Evolutionary conservation across 345 rosid species (phyloP).

Genomic region (Citrus maxima): DNA sequence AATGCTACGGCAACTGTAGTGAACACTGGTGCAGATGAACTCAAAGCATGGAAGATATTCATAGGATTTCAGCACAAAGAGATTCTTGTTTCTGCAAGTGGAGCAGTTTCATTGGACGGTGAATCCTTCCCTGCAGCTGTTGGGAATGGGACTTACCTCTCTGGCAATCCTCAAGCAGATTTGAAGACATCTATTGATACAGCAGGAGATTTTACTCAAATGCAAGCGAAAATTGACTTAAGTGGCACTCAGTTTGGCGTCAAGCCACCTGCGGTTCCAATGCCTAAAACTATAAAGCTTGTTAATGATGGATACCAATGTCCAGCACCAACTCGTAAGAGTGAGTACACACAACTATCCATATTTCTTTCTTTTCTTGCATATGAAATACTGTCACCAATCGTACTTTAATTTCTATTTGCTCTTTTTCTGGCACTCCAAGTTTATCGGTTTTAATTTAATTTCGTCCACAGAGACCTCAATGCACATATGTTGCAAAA

Average conservation of each 20-base stretch:
- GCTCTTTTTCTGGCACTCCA: not conserved
- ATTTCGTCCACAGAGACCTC: conserved; percentile 8
- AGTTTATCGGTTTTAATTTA: not conserved
- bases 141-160: conserved; percentile 42
- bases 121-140: conserved; percentile 39
- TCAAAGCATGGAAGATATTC: conserved; percentile 45
- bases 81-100: conserved; percentile 31
- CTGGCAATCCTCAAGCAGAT: conserved; percentile 38
- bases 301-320: conserved; percentile 45
- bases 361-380: not conserved
- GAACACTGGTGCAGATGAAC: conserved; percentile 41
- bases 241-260: conserved; percentile 43
- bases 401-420: too few species aligned
- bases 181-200: conserved; percentile 51
- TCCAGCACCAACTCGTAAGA: conserved; percentile 15
- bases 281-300: conserved; percentile 41
- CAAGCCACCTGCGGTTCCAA: conserved; percentile 15
- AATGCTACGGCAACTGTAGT: conserved; percentile 27
- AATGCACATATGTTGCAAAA: conserved; percentile 39
- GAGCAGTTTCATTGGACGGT: conserved; percentile 35
- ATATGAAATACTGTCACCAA: too few species aligned
- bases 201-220: conserved; percentile 39
- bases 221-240: conserved; percentile 25
- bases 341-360: conserved; percentile 3
- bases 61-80: conserved; percentile 44